Conservation (phyloP, 2,329 filamentous ascomycete species). For the Didymella sp. region DNA sequence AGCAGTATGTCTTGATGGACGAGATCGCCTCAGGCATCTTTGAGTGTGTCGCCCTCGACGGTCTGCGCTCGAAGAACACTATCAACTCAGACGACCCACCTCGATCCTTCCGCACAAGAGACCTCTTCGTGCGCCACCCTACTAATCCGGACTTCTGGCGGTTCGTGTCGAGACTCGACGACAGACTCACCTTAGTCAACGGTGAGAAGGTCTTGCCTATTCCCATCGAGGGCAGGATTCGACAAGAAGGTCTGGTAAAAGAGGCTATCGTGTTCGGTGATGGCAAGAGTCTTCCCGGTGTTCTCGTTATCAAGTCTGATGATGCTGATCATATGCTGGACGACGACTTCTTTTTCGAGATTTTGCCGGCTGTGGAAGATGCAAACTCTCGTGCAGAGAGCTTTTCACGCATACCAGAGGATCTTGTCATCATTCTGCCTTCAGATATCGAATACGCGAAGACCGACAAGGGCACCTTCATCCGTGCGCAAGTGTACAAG, state of each 20-base stretch:
- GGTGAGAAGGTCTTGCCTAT: constrained; percentile 60
- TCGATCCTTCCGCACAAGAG: constrained; percentile 57
- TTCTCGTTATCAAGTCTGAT: constrained; percentile 62
- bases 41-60: constrained; percentile 51
- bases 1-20: constrained; percentile 53
- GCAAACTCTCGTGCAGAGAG: constrained; percentile 60
- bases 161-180: constrained; percentile 56
- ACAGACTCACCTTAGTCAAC: constrained; percentile 57
- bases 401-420: constrained; percentile 61
- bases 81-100: constrained; percentile 56
- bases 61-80: constrained; percentile 47
- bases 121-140: constrained; percentile 57
- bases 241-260: constrained; percentile 60
- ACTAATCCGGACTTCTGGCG: constrained; percentile 55
- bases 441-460: constrained; percentile 56
- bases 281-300: constrained; percentile 59
- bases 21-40: constrained; percentile 49
- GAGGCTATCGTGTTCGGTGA: constrained; percentile 67
- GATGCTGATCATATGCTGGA: constrained; percentile 52
- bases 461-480: constrained; percentile 66
- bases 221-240: constrained; percentile 61
- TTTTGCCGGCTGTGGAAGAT: constrained; percentile 60
- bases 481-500: constrained; percentile 60
- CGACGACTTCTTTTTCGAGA: constrained; percentile 55
- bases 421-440: constrained; percentile 60